Base-by-base conservation (phyloP, 495 filamentous ascomycete species). In the Daldinia grandis region DNA sequence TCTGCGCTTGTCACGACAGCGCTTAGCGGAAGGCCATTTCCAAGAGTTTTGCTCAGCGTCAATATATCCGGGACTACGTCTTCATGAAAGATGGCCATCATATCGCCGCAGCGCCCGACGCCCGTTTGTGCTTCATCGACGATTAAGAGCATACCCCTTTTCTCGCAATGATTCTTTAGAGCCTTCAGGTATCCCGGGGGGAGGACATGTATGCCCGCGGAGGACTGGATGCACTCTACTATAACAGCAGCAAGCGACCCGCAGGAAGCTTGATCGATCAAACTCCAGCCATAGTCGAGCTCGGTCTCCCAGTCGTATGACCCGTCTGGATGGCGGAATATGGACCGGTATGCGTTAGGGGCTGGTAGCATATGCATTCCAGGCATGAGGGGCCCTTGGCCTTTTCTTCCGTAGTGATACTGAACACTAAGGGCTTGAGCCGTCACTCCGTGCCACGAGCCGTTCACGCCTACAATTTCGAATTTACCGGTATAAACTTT, bases 71-170 rank as follows among this genome's bases (percentile, higher is more conserved):
- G 86, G 0, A 85, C 79, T 8, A 85, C 74, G 2, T 67, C 80
- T 8, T 85, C 81, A 25, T 85, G 74, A 50, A 83, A 69, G 64
- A 86, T 82, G 0, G 85, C 86, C 54, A 86, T 81, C 76, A 88
- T 78, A 19, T 82, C 75, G 5, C 86, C 85, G 14, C 80, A 82
- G 1, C 86, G 78, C 0, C 86, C 85, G 1, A 87, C 77, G 0
- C 83, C 85, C 0, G 85, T 87, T 68, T 88, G 86, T 12, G 85
- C 84, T 58, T 88, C 86, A 66, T 87, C 85, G 19, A 86, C 76
- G 33, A 87, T 86, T 1, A 88, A 62, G 1, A 87, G 79, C 84
- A 87, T 87, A 3, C 77, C 81, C 2, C 85, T 75, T 17, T 77
- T 78, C 50, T 81, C 76, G 71, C 85, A 87, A 38, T 87, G 80